Evolutionary conservation across 192 early-diverging fungal genomes (phyloP), one percentile per base, ranked within the genome.

Genomic region (Polychytrium aggregatum): DNA sequence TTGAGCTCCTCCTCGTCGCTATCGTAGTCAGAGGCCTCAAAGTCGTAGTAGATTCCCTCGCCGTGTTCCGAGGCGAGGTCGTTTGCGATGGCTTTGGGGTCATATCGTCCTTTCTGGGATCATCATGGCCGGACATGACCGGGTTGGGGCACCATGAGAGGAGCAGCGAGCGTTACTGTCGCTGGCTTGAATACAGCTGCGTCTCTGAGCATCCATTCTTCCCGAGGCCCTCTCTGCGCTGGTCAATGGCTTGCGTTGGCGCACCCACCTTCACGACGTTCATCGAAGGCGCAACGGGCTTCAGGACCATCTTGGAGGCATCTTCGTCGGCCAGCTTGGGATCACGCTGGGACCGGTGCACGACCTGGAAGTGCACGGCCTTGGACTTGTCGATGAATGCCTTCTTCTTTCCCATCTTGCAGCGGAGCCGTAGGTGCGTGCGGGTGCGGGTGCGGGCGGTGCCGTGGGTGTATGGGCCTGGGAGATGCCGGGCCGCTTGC

Each of bases 291-390:
- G 84, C 63, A 0, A 87, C 71, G 45, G 86, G 79, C 36, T 84
- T 77, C 28, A 98, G 72, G 7, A 98, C 92, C 48, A 79, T 73
- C 37, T 78, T 69, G 3, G 83, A 79, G 8, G 83, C 74, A 17
- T 79, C 78, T 21, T 82, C 73, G 55, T 96, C 90, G 24, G 84
- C 83, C 37, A 90, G 79, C 41, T 82, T 70, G 33, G 92, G 89
- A 65, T 98, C 95, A 47, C 87, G 73, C 65, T 95, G 91, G 17
- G 95, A 96, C 56, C 95, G 81, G 68, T 95, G 90, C 21, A 96
- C 86, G 26, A 98, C 70, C 64, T 88, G 82, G 74, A 78, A 98
- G 53, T 87, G 82, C 44, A 82, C 78, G 38, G 92, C 78, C 25
- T 69, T 75, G 55, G 82, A 81, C 46, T 82, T 79, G 79, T 96